Base-by-base conservation (phyloP, 148 eudicot genomes). In the Vaccinium macrocarpon region DNA sequence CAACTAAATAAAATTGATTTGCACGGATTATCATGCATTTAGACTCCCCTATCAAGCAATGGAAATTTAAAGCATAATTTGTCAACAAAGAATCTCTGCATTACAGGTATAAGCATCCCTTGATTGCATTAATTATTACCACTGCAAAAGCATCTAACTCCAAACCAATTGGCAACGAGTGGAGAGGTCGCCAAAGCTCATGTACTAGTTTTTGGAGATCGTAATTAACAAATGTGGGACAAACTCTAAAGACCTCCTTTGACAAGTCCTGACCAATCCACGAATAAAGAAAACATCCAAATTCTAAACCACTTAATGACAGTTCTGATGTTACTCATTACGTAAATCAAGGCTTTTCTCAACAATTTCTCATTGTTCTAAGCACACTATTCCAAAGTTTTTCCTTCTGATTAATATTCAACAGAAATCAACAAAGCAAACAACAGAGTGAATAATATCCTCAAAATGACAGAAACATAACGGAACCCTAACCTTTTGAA, bases 401-500 rank as follows among this genome's bases (percentile, higher is more conserved):
- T 18, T 48, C 49, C n/a, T 6, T 49, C 18, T 21, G 32, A 76
- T n/a, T 76, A 1, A 76, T 32, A 49, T 76, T 48, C 29, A 38
- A 46, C n/a, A 38, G 23, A 9, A 49, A 76, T 48, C 56, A 48
- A 49, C 56, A 76, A 48, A 48, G 53, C 56, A 76, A 11, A 49
- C 16, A 15, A 52, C 49, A 18, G 12, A 32, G 62, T 35, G 0
- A 27, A 27, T 10, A 46, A 38, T 23, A 42, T 52, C 55, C 48
- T 46, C 25, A n/a, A 78, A 23, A 0, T 7, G 55, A 59, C 13
- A 8, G 35, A 35, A 42, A 42, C 14, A 12, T 13, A 64, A 57
- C 25, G 49, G 81, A 86, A 50, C 77, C 64, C 86, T 87, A 89
- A 96, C 99, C 99, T 93, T 92, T 82, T 93, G 95, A 89, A 94